These are phyloP conservation scores for Candida nonsorbophila DNA, from an alignment of 805 yeast genomes.

Conservation along the genomic window DNA sequence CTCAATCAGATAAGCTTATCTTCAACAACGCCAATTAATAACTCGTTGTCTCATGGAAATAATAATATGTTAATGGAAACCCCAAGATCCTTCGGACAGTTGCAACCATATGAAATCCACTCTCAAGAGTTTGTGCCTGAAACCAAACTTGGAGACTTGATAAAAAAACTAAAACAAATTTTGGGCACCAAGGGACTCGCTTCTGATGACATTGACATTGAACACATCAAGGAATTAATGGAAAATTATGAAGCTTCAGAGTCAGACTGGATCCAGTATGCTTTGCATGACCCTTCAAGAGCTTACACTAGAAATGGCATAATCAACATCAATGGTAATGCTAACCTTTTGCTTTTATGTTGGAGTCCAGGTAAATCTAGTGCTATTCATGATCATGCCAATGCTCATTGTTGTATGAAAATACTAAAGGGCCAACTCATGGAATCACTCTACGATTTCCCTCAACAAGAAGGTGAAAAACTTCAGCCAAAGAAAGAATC, in stretches of 20 bases:
- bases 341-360: constrained; percentile 59
- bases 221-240: constrained; percentile 41
- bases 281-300: constrained; percentile 45
- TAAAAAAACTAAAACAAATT: constrained; percentile 10
- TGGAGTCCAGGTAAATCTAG: constrained; percentile 68
- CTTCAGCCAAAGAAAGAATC: constrained; percentile 22
- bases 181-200: constrained; percentile 24
- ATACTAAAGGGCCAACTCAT: constrained; percentile 53
- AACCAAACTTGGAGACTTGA: constrained; percentile 19
- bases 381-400: constrained; percentile 69
- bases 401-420: constrained; percentile 74
- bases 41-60: not conserved
- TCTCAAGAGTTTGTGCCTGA: constrained; percentile 7
- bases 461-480: constrained; percentile 24
- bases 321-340: constrained; percentile 64
- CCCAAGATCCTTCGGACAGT: not conserved
- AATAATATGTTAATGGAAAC: not conserved
- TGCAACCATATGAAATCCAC: no score
- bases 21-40: constrained; percentile 4
- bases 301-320: constrained; percentile 69
- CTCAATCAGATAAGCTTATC: constrained; percentile 9
- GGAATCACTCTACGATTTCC: constrained; percentile 54
- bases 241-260: constrained; percentile 41
- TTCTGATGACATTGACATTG: constrained; percentile 49
- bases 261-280: constrained; percentile 55